Base-by-base conservation (phyloP, 345 rosid species). In the Geranium rotundifolium region DNA sequence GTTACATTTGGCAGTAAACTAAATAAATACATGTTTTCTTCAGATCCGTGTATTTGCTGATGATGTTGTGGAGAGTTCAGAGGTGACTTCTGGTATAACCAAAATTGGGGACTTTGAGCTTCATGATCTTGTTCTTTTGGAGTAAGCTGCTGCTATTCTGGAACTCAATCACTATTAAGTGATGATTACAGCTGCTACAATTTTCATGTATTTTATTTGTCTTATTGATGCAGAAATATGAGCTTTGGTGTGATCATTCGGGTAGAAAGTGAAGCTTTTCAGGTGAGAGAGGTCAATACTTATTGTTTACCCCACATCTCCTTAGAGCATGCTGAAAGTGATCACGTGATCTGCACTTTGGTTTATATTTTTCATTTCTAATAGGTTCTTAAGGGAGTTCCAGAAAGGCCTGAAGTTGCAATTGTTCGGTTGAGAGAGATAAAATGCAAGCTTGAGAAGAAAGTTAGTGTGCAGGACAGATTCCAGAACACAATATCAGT, bases 31-130 rank as follows among this genome's bases (percentile, higher is more conserved):
- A 17, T 73, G n/a, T 69, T 74, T 31, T 67, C 55, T 58, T 74
- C 79, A 90, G 97, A 81, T 90, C 17, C 86, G 88, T 62, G 97
- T 88, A 41, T 89, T 92, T 77, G 88, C 97, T 60, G 97, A 93
- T 73, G 95, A 88, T 71, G 99, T 90, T 71, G 97, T 90, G 63
- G 92, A 86, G 79, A 93, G 96, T 73, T 90, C 96, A 49, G 99
- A 90, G 84, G 97, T 93, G 63, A 86, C 96, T 34, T 80, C 97
- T 68, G 97, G 96, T 62, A 67, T 88, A 60, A 86, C 96, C 59
- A 88, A 84, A 75, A 78, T 90, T 57, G 96, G 97, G 59, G 95
- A 88, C 59, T 93, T 80, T 58, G 99, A 93, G 81, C 97, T 93
- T 71, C 97, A 82, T 75, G 99, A 93, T 71, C 92, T 93, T 73